Percentiles rank a stretch among this genome's conserved stretches.
Evolutionary conservation across 1,139 yeast genomes (phyloP).

Genomic region (Pichia inconspicua): DNA sequence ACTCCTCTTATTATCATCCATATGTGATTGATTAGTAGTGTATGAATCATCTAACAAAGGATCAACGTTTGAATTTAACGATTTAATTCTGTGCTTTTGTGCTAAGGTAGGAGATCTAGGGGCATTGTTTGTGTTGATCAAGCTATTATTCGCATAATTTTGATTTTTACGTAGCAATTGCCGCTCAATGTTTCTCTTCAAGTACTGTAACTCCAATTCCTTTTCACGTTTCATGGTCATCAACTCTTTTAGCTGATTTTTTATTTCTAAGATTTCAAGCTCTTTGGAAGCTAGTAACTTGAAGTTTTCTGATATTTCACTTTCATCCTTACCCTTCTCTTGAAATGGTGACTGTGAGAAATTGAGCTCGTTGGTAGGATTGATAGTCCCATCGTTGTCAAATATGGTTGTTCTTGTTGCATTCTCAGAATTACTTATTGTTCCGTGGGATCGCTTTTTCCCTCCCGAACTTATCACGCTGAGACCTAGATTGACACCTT

Average conservation of each 20-base stretch:
- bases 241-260: slow-evolving; percentile 38
- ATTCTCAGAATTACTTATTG: background rate
- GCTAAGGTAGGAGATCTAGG: slow-evolving; percentile 18
- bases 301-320: slow-evolving; percentile 43
- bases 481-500: slow-evolving; percentile 26
- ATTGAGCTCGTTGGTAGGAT: background rate
- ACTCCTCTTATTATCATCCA: slow-evolving; percentile 15
- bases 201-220: slow-evolving; percentile 29
- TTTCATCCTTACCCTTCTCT: slow-evolving; percentile 3
- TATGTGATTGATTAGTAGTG: background rate
- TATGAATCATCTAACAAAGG: slow-evolving; percentile 19
- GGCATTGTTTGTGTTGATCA: slow-evolving; percentile 10
- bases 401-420: background rate
- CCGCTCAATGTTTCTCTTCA: slow-evolving; percentile 42
- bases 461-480: slow-evolving; percentile 11
- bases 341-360: background rate
- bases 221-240: slow-evolving; percentile 27
- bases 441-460: background rate
- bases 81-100: slow-evolving; percentile 12
- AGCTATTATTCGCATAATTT: slow-evolving; percentile 2
- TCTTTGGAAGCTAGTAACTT: slow-evolving; percentile 54
- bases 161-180: slow-evolving; percentile 30
- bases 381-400: background rate
- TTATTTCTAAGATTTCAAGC: slow-evolving; percentile 51
- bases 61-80: slow-evolving; percentile 14